A percentile compares a stretch with the other conserved stretches of the same genome.
phyloP scores from a whole-genome alignment of 2,329 filamentous ascomycete species.

The Thelonectria blattea region DNA sequence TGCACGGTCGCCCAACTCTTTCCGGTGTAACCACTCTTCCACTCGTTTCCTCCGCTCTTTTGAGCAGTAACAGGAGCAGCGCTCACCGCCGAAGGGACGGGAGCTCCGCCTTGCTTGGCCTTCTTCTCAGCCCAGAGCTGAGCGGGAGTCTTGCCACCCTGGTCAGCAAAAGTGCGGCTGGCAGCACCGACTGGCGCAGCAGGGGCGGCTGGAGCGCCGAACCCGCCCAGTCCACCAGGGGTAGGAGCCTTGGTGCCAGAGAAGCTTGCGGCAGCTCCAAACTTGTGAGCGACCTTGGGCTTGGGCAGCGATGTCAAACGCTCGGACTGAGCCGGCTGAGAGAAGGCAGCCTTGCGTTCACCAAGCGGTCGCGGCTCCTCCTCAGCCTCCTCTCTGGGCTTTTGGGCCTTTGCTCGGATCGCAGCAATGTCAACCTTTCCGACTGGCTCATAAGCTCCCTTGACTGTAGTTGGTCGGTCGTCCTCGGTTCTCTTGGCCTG shows the following conservation, averaged over 20 bases:
- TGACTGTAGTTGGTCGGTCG: constrained; percentile 83
- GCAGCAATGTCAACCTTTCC: constrained; percentile 98
- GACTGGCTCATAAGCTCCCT: constrained; percentile 91
- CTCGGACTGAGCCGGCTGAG: constrained; percentile 66
- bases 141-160: constrained; percentile 94
- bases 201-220: constrained; percentile 63
- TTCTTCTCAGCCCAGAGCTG: constrained; percentile 99
- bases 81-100: constrained; percentile 47
- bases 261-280: constrained; percentile 74
- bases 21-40: constrained; percentile 90
- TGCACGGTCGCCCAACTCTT: constrained; percentile 90
- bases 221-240: constrained; percentile 68
- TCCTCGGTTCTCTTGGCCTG: constrained; percentile 74
- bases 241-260: constrained; percentile 88
- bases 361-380: constrained; percentile 66
- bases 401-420: constrained; percentile 84
- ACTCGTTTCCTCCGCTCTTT: constrained; percentile 71
- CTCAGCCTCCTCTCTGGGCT: constrained; percentile 53
- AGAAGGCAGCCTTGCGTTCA: constrained; percentile 80
- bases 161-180: constrained; percentile 91
- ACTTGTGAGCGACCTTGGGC: constrained; percentile 92
- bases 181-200: constrained; percentile 73
- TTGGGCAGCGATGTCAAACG: constrained; percentile 88
- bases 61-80: constrained; percentile 69
- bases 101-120: constrained; percentile 72